phyloP scores from a whole-genome alignment of 179 eudicot genomes.

The Sideroxylon spinosum region DNA sequence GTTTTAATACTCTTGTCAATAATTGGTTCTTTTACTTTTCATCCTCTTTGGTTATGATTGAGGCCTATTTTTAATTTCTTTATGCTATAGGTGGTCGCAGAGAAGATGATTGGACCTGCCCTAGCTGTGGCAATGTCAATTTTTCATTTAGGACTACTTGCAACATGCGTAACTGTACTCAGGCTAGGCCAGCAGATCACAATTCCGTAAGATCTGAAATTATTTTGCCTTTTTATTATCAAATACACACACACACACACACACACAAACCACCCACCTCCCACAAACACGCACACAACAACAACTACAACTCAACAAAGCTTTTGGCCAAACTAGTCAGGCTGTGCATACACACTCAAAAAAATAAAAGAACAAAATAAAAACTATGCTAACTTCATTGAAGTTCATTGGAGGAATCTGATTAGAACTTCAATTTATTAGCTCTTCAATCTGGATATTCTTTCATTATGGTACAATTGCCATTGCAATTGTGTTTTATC shows the following conservation, averaged over 20 bases:
- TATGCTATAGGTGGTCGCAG: slow-evolving; percentile 69
- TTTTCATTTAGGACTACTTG: slow-evolving; percentile 95
- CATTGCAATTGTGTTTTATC: neutral
- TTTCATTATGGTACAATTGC: neutral
- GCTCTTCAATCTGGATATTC: neutral
- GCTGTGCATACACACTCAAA: no score
- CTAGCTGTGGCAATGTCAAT: slow-evolving; percentile 96
- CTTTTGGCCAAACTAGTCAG: no score
- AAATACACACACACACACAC: no score
- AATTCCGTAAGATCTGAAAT: slow-evolving; percentile 44
- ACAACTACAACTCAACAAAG: no score
- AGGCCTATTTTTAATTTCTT: neutral
- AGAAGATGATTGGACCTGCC: slow-evolving; percentile 99
- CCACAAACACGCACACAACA: no score
- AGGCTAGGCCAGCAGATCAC: slow-evolving; percentile 95
- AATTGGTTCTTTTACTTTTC: neutral
- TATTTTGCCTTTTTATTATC: neutral
- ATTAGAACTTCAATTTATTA: neutral
- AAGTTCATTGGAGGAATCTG: neutral
- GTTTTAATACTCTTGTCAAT: neutral
- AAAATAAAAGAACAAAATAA: no score
- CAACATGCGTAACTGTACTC: slow-evolving; percentile 97
- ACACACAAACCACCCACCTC: no score
- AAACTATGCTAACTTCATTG: no score
- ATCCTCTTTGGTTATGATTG: neutral